Conservation (phyloP, 306 rosid genomes). For the Clitoria ternatea region DNA sequence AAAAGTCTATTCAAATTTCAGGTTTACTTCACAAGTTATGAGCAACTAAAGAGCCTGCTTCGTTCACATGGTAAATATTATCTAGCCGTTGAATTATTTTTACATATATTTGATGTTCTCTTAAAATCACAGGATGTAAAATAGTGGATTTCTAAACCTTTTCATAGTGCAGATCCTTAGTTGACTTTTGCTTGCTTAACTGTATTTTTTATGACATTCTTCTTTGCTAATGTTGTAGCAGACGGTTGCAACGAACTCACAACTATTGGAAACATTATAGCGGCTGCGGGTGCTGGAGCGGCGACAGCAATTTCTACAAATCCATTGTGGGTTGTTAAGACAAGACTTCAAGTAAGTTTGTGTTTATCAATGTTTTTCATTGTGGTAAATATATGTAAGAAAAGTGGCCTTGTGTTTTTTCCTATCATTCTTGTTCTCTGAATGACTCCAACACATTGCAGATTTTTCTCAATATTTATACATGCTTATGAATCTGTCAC, state of each 20-base stretch:
- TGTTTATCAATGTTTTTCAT: constrained; percentile 6
- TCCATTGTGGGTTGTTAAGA: constrained; percentile 98
- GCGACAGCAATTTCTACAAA: constrained; percentile 82
- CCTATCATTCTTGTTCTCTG: background rate
- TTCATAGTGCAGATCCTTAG: background rate
- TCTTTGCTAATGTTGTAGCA: constrained; percentile 21
- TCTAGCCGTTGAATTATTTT: background rate
- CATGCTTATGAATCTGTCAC: background rate
- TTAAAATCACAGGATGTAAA: constrained; percentile 2
- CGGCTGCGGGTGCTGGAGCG: constrained; percentile 96
- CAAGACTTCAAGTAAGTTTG: constrained; percentile 89
- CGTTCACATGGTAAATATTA: constrained; percentile 63
- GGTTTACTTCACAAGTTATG: constrained; percentile 94
- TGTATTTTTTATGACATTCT: background rate
- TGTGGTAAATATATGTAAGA: background rate
- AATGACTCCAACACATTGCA: background rate
- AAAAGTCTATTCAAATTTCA: constrained; percentile 34
- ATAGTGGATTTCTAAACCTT: too few relatives aligned
- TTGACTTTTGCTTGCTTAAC: constrained; percentile 4
- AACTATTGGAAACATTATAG: constrained; percentile 61
- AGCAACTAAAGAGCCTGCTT: constrained; percentile 68
- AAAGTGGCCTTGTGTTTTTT: background rate
- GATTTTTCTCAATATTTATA: constrained; percentile 9
- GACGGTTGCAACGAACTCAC: constrained; percentile 53
- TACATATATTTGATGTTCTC: constrained; percentile 1